phyloP scores from a whole-genome alignment of 345 rosid species.

The Eucalyptus viminalis region DNA sequence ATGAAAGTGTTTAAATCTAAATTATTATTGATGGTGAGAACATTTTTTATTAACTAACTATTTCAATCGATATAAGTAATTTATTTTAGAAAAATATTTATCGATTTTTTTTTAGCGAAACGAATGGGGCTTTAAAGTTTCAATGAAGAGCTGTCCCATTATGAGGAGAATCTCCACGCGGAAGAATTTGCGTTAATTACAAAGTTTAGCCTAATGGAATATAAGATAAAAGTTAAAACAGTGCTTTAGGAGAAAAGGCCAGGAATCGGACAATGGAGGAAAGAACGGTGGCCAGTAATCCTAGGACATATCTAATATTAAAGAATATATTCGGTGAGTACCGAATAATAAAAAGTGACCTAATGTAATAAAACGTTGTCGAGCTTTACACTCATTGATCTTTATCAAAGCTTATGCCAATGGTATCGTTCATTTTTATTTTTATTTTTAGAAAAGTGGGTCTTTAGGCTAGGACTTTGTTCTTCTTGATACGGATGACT shows the following conservation, averaged over 20 bases:
- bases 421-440: neutral
- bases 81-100: neutral
- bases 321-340: neutral
- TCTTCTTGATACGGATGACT: neutral
- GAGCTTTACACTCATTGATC: neutral
- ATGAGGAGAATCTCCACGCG: neutral
- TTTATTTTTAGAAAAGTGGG: no score
- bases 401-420: neutral
- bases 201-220: neutral
- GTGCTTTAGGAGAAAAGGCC: neutral
- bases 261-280: neutral
- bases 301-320: neutral
- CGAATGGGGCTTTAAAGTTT: neutral
- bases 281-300: neutral
- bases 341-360: neutral
- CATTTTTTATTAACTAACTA: no score
- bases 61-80: no score
- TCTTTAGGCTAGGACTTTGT: neutral
- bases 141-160: neutral
- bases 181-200: neutral
- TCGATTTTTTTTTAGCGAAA: neutral
- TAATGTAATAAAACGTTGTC: neutral
- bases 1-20: neutral
- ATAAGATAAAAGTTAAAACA: neutral
- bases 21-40: neutral